These are phyloP conservation scores for Phytophthora fragariae DNA, from an alignment of 352 stramenopile genomes.

Conservation along the genomic window DNA sequence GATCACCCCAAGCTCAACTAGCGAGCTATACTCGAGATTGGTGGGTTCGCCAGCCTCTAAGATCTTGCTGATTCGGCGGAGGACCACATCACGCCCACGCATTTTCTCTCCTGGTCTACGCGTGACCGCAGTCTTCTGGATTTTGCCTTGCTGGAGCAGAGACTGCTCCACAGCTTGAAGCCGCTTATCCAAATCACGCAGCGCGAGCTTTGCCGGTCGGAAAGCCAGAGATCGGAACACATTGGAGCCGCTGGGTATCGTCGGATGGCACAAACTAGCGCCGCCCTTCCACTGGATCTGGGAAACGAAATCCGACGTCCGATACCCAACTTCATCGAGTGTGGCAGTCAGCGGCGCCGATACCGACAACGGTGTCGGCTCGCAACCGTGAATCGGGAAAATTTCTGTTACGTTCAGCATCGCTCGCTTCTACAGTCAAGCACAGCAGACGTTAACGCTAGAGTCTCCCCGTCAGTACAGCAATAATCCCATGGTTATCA, in stretches of 20 bases:
- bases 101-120: constrained; percentile 60
- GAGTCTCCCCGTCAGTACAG: neutral
- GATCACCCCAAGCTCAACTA: constrained; percentile 78
- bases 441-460: constrained; percentile 10
- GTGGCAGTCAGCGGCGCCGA: constrained; percentile 12
- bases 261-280: constrained; percentile 67
- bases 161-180: constrained; percentile 68
- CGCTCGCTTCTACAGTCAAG: constrained; percentile 37
- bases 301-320: constrained; percentile 67
- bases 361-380: constrained; percentile 53
- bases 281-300: constrained; percentile 75
- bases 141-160: constrained; percentile 57
- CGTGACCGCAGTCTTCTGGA: constrained; percentile 51
- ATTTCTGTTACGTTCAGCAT: constrained; percentile 70
- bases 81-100: constrained; percentile 75
- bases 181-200: constrained; percentile 74
- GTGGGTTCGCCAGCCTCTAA: constrained; percentile 69
- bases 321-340: constrained; percentile 27
- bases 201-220: constrained; percentile 65
- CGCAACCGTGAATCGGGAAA: constrained; percentile 69
- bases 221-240: constrained; percentile 77
- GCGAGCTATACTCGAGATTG: constrained; percentile 57
- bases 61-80: constrained; percentile 74
- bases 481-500: neutral
- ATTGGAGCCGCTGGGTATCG: constrained; percentile 48